These are phyloP conservation scores for Pseudocercospora musae DNA, from an alignment of 2,329 filamentous ascomycete genomes.

Conservation along the genomic window DNA sequence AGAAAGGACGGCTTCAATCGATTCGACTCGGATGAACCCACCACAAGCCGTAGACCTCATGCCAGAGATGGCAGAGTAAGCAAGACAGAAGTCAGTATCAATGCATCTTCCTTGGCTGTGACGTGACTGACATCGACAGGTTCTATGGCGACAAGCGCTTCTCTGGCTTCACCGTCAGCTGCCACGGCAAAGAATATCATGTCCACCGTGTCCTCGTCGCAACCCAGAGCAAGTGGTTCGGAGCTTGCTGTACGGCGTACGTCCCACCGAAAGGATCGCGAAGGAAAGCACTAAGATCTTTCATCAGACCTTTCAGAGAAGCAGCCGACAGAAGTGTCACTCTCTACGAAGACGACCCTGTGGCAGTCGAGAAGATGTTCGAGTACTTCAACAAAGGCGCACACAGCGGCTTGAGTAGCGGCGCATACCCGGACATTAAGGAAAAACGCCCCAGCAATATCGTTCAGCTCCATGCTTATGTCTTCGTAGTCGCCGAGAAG, in stretches of 20 bases:
- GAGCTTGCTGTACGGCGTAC: not conserved
- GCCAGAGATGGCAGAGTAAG: not conserved
- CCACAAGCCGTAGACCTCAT: not conserved
- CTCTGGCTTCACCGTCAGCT: slow-evolving; percentile 12
- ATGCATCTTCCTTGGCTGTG: not conserved
- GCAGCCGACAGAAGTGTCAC: not conserved
- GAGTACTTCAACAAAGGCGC: not conserved
- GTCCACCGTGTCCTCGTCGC: not conserved
- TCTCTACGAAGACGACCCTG: not conserved
- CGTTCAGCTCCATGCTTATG: not conserved
- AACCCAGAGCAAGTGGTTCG: not conserved
- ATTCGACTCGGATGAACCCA: not conserved
- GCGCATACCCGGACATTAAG: too few species aligned
- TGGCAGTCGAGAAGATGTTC: not conserved
- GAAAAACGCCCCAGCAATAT: not conserved
- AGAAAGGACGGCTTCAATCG: not conserved
- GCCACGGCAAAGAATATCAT: slow-evolving; percentile 1
- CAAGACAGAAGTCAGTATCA: not conserved
- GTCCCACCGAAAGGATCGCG: not conserved
- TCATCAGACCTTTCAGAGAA: not conserved
- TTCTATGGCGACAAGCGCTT: not conserved
- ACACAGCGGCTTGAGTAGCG: not conserved
- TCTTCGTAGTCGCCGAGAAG: not conserved
- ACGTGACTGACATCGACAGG: not conserved
- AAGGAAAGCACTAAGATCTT: not conserved